A percentile compares a stretch with the other conserved stretches of the same genome.
These are phyloP conservation scores for Conticribra guillardii DNA, from an alignment of 108 stramenopile genomes.

Conservation along the genomic window DNA sequence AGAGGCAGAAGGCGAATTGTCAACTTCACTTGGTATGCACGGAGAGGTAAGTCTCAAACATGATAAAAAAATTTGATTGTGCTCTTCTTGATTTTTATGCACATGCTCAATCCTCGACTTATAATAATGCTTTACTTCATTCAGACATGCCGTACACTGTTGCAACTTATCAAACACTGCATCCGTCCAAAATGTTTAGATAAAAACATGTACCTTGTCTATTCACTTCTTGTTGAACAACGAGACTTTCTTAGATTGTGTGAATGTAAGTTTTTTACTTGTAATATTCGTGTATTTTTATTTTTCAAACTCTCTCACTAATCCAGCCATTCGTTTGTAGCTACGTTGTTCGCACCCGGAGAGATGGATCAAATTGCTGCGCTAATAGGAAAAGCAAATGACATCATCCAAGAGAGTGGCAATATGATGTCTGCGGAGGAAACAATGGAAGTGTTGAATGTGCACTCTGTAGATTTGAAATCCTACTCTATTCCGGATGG, in stretches of 20 bases:
- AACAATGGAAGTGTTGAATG: conserved; percentile 57
- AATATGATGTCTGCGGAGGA: conserved; percentile 58
- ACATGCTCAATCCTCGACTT: too few species aligned
- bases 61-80: too few species aligned
- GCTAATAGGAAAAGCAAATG: conserved; percentile 47
- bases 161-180: conserved; percentile 67
- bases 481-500: conserved; percentile 6
- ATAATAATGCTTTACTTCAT: neutral
- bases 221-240: conserved; percentile 78
- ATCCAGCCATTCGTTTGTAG: neutral
- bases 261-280: conserved; percentile 42
- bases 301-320: neutral
- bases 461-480: conserved; percentile 41
- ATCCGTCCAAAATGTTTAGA: conserved; percentile 64
- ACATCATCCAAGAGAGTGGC: conserved; percentile 55
- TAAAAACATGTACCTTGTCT: conserved; percentile 75
- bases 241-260: conserved; percentile 56
- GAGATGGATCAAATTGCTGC: conserved; percentile 42
- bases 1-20: conserved; percentile 57
- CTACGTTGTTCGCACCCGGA: conserved; percentile 35
- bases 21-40: conserved; percentile 66
- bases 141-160: conserved; percentile 57
- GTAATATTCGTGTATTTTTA: neutral
- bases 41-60: conserved; percentile 59
- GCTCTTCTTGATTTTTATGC: too few species aligned